Base-by-base conservation (phyloP, 2,329 filamentous ascomycete genomes). In the Hymenoscyphus linearis region DNA sequence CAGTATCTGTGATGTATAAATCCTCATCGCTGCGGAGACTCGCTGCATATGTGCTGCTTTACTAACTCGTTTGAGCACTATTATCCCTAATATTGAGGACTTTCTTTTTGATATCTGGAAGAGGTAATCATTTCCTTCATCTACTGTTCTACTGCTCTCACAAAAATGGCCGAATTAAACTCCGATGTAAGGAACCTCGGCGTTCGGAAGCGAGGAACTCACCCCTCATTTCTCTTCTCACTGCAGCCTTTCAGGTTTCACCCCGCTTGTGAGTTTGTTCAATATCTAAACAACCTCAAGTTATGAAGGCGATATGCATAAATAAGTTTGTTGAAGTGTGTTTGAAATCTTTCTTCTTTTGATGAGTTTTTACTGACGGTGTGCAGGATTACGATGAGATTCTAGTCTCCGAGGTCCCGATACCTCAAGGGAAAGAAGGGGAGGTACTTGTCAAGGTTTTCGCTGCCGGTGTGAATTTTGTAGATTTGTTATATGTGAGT, bases 391-490 rank as follows among this genome's bases (percentile, higher is more conserved):
- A 68, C 62, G 61, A 66, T 69, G 69, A 74, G 13, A 63, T 76
- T 31, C 62, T 60, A 37, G 74, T 73, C 59, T 75, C 64, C 25
- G 67, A 69, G 47, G 68, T 72, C 58, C 71, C 76, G 5, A 60
- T 64, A 12, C 76, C 77, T 10, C 60, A 67, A 16, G 68, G 73
- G 3, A 71, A 73, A 35, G 62, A 71, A 10, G 68, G 71, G 34
- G 71, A 78, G 62, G 74, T 78, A 36, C 66, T 82, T 18, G 71
- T 84, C 44, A 75, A 74, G 59, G 78, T 85, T 57, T 79, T 79
- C 1, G 82, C 83, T 61, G 80, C 80, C 59, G 81, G 82, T 3
- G 75, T 85, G 25, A 85, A 85, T 59, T 85, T 84, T 68, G 82
- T 85, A 55, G 84, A 86, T 67, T 78, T 83, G 9, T 77, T 86